phyloP scores from a whole-genome alignment of 192 early-diverging fungal genomes.

The Umbelopsis vinacea region DNA sequence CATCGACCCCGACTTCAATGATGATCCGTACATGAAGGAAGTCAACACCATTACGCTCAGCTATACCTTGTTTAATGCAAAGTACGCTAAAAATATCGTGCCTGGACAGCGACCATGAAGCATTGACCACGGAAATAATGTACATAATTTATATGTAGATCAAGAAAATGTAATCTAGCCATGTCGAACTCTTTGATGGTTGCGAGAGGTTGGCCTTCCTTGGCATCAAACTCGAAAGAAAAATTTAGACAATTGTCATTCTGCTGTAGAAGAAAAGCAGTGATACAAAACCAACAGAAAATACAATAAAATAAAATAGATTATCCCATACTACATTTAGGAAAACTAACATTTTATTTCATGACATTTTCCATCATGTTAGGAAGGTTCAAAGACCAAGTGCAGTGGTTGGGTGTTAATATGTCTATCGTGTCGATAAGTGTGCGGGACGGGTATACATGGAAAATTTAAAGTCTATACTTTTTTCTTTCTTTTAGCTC shows the following conservation, averaged over 20 bases:
- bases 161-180: neutral
- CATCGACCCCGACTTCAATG: conserved; percentile 94
- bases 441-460: neutral
- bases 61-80: conserved; percentile 94
- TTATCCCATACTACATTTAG: neutral
- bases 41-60: conserved; percentile 90
- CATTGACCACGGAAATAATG: neutral
- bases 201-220: no score
- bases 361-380: neutral
- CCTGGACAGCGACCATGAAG: conserved; percentile 21
- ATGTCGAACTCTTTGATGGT: no score
- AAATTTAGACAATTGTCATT: no score
- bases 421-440: neutral
- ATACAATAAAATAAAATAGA: no score
- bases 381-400: no score
- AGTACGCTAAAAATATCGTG: conserved; percentile 39
- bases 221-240: no score
- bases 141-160: neutral
- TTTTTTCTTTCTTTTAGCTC: no score
- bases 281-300: no score
- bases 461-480: neutral
- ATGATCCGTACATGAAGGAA: conserved; percentile 95
- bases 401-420: no score
- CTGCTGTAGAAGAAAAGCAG: no score
- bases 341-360: neutral